Conservation (phyloP, 2,329 filamentous ascomycete species). For the Neonectria sp. region DNA sequence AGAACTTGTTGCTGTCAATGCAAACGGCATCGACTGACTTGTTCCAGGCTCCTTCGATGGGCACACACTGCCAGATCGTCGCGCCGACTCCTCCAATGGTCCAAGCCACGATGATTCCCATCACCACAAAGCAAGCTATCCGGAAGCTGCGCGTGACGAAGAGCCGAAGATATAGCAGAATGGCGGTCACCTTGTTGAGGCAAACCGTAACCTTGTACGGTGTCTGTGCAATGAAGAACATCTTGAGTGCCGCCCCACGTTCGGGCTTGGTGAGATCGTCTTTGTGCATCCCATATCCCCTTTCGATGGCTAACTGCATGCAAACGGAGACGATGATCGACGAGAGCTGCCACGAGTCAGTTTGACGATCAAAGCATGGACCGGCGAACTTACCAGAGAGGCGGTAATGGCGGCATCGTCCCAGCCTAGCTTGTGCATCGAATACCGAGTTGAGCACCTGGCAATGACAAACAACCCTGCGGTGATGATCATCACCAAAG, state of each 20-base stretch:
- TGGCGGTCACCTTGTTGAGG: slow-evolving; percentile 65
- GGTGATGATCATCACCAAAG: slow-evolving; percentile 52
- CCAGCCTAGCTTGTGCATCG: slow-evolving; percentile 51
- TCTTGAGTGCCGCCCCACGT: slow-evolving; percentile 46
- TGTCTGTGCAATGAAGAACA: slow-evolving; percentile 63
- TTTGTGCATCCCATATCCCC: slow-evolving; percentile 59
- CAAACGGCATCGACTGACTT: slow-evolving; percentile 56
- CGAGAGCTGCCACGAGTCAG: slow-evolving; percentile 44
- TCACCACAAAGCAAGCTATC: slow-evolving; percentile 54
- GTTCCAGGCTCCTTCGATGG: slow-evolving; percentile 60
- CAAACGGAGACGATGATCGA: slow-evolving; percentile 51
- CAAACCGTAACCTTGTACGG: slow-evolving; percentile 66
- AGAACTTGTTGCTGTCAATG: slow-evolving; percentile 59
- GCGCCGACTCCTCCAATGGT: slow-evolving; percentile 58
- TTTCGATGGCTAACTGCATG: slow-evolving; percentile 54
- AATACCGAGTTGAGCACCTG: slow-evolving; percentile 53
- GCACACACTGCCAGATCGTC: slow-evolving; percentile 64
- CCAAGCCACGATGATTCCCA: slow-evolving; percentile 58
- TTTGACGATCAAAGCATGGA: not conserved
- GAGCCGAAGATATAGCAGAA: slow-evolving; percentile 65
- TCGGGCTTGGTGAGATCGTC: slow-evolving; percentile 50
- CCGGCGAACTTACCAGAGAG: slow-evolving; percentile 50
- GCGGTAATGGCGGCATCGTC: slow-evolving; percentile 57
- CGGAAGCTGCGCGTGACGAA: slow-evolving; percentile 61
- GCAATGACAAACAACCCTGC: slow-evolving; percentile 52